Evolutionary conservation across 164 flowering plant species (phyloP).

Genomic region (Chloranthus sessilifolius): DNA sequence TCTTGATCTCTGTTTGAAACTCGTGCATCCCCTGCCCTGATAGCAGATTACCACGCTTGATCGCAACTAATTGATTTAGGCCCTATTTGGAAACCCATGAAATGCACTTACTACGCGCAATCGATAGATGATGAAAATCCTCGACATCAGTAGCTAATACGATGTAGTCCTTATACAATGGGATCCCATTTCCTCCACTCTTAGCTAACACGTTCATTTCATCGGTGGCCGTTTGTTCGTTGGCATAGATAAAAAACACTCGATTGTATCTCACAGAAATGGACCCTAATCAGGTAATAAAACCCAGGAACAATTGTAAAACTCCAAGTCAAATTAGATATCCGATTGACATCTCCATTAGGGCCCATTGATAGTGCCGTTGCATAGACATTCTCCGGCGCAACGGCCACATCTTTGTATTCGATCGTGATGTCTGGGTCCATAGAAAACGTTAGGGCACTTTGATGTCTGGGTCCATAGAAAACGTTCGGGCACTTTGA

Average conservation of each 20-base stretch:
- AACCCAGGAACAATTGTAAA: conserved; percentile 50
- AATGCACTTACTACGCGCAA: conserved; percentile 42
- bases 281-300: conserved; percentile 51
- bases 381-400: conserved; percentile 47
- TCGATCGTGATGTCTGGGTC: conserved; percentile 20
- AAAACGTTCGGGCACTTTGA: too few relatives aligned
- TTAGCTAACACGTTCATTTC: too few relatives aligned
- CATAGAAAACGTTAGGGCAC: conserved; percentile 27
- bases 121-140: conserved; percentile 7
- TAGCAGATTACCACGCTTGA: conserved; percentile 55
- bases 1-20: conserved; percentile 36
- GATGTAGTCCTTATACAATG: conserved; percentile 23
- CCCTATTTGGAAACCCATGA: conserved; percentile 31
- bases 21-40: conserved; percentile 54
- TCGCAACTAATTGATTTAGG: conserved; percentile 51
- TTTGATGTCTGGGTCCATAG: too few relatives aligned
- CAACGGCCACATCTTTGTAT: conserved; percentile 24
- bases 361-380: conserved; percentile 44
- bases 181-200: conserved; percentile 19
- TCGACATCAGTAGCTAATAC: neutral
- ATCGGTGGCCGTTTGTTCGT: conserved; percentile 57
- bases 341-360: conserved; percentile 24
- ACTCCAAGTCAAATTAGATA: conserved; percentile 59
- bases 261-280: conserved; percentile 49
- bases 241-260: conserved; percentile 44